Conservation (phyloP, 306 rosid genomes). For the Acacia confusa region DNA sequence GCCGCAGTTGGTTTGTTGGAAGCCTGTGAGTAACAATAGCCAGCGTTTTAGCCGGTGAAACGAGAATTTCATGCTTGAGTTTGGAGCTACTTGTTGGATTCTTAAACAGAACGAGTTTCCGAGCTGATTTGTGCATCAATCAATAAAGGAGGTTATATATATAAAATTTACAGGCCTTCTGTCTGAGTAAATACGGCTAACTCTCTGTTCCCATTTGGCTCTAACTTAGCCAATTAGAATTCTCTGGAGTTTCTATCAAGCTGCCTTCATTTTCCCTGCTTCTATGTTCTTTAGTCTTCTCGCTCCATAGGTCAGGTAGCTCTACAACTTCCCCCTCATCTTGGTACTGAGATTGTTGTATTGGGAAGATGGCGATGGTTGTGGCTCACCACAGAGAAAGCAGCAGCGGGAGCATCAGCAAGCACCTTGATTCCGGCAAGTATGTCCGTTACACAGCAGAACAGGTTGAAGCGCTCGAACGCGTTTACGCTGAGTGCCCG, state of each 20-base stretch:
- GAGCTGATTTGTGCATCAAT: constrained; percentile 19
- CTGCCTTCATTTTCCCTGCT: not conserved
- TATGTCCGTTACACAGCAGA: constrained; percentile 93
- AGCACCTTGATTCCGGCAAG: constrained; percentile 85
- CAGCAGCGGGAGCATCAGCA: constrained; percentile 79
- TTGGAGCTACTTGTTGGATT: constrained; percentile 19
- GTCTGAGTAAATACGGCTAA: constrained; percentile 29
- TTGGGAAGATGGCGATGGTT: constrained; percentile 77
- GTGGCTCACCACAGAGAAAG: constrained; percentile 86
- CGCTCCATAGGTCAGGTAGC: not conserved
- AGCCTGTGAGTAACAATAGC: not conserved
- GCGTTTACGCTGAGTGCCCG: constrained; percentile 92
- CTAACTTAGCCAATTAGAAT: constrained; percentile 27
- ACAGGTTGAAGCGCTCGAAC: constrained; percentile 92
- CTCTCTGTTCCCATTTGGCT: constrained; percentile 19
- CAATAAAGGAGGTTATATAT: constrained; percentile 24
- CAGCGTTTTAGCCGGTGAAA: constrained; percentile 7
- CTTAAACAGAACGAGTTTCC: not conserved
- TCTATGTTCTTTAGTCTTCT: constrained; percentile 5
- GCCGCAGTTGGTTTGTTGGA: not conserved
- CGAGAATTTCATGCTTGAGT: constrained; percentile 12
- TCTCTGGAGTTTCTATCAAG: constrained; percentile 30
- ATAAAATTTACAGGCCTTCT: constrained; percentile 8
- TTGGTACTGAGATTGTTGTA: constrained; percentile 12
- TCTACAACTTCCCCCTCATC: constrained; percentile 4